Percentiles rank a stretch among this genome's conserved stretches.
These are phyloP conservation scores for bread wheat (Triticum aestivum) DNA, from an alignment of 176 grass and related monocot genomes.

Conservation along the genomic window DNA sequence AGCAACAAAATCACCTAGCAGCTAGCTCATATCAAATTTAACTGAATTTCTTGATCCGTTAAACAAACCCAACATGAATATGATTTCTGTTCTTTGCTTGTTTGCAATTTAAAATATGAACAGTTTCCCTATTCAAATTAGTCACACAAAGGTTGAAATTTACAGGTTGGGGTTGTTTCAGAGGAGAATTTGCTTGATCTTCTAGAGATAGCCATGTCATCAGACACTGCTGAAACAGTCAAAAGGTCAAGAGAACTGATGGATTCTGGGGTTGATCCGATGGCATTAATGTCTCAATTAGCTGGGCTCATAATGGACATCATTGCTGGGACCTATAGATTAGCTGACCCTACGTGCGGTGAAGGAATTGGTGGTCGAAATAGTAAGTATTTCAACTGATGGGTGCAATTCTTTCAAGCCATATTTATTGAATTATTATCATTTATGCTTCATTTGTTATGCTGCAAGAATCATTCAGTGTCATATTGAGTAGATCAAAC, in stretches of 20 bases:
- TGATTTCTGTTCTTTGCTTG: neutral
- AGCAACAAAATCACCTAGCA: neutral
- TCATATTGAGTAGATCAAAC: neutral
- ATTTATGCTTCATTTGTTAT: constrained; percentile 19
- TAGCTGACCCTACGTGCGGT: constrained; percentile 62
- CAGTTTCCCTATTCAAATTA: constrained; percentile 8
- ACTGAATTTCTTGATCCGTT: constrained; percentile 2
- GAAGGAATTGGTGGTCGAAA: constrained; percentile 71
- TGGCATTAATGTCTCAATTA: constrained; percentile 99
- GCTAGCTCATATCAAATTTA: neutral
- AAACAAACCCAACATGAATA: constrained; percentile 16
- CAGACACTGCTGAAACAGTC: constrained; percentile 90
- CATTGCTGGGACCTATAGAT: constrained; percentile 92
- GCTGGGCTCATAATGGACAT: constrained; percentile 99
- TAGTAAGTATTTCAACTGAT: constrained; percentile 61
- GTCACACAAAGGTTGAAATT: constrained; percentile 25
- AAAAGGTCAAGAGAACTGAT: constrained; percentile 93
- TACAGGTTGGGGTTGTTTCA: constrained; percentile 90
- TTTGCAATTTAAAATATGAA: neutral
- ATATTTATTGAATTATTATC: neutral
- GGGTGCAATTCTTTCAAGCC: constrained; percentile 6
- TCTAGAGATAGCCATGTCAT: constrained; percentile 96
- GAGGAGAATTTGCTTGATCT: constrained; percentile 97
- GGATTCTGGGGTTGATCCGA: constrained; percentile 96
- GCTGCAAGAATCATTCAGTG: neutral